Evolutionary conservation across 2,329 filamentous ascomycete species (phyloP).

Genomic region (Blumeria graminis): DNA sequence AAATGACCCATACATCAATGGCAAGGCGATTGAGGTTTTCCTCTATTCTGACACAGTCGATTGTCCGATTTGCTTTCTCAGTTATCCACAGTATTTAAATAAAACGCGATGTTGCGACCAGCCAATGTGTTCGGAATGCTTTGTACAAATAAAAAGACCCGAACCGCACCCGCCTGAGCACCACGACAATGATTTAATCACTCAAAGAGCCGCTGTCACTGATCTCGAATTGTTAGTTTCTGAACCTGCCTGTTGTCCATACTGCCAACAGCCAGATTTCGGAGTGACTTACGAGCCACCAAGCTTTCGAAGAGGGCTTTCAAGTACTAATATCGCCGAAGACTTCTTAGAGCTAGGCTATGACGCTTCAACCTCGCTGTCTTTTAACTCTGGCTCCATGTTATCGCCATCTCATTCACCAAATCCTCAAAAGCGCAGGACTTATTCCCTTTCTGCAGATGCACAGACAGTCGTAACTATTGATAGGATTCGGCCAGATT

Average conservation of each 20-base stretch:
- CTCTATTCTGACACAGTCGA: slow-evolving; percentile 79
- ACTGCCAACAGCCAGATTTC: slow-evolving; percentile 86
- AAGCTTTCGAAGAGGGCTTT: slow-evolving; percentile 62
- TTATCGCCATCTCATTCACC: slow-evolving; percentile 4
- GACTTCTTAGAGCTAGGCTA: slow-evolving; percentile 61
- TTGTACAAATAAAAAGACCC: slow-evolving; percentile 90
- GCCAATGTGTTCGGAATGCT: slow-evolving; percentile 91
- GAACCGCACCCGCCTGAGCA: slow-evolving; percentile 74
- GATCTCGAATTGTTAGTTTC: slow-evolving; percentile 52
- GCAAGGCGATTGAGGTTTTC: slow-evolving; percentile 79
- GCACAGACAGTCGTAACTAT: slow-evolving; percentile 77
- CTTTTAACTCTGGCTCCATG: slow-evolving; percentile 12
- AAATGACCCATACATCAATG: slow-evolving; percentile 70
- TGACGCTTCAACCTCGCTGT: slow-evolving; percentile 50
- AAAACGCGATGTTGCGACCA: slow-evolving; percentile 89
- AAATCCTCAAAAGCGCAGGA: slow-evolving; percentile 24
- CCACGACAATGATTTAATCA: slow-evolving; percentile 10
- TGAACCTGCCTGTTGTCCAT: slow-evolving; percentile 78
- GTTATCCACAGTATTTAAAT: slow-evolving; percentile 86
- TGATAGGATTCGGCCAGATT: slow-evolving; percentile 78
- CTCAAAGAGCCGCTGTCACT: slow-evolving; percentile 14
- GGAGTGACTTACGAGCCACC: slow-evolving; percentile 88
- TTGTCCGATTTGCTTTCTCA: slow-evolving; percentile 91
- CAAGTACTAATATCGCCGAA: slow-evolving; percentile 33
- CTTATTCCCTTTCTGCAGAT: slow-evolving; percentile 53